Evolutionary conservation across 2,329 filamentous ascomycete species (phyloP), one percentile per base, ranked within the genome.

Genomic region (Xylaria sp.): DNA sequence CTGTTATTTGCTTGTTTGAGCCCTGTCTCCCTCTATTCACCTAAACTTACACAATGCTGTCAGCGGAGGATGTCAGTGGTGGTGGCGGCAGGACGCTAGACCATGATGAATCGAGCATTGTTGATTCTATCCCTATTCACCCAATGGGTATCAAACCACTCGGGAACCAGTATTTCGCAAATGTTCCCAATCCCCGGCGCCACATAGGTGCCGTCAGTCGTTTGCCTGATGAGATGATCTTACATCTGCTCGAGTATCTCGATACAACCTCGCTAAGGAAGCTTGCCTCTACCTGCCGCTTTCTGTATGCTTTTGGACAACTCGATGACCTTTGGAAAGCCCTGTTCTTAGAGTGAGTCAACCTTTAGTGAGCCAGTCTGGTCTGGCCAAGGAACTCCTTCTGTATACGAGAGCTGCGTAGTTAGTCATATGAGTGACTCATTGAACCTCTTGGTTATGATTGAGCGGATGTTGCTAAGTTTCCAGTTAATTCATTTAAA

Each of bases 241-340:
- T 89, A 68, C 81, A 89, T 57, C 74, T 97, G 15, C 78, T 97
- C 64, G 94, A 97, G 75, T 87, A 81, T 70, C 82, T 97, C 47
- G 89, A 94, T 70, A 80, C 85, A 51, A 70, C 76, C 9, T 80
- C 83, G 55, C 79, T 98, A 55, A 77, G 89, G 59, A 78, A 77
- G 7, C 79, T 98, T 43, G 92, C 92, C 8, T 85, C 85, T 58
- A 91, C 93, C 5, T 97, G 94, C 81, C 92, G 88, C 75, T 93
- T 92, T 56, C 79, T 98, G 15, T 94, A 93, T 81, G 94, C 93
- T 1, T 96, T 94, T 74, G 91, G 89, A 57, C 83, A 89, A 52
- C 87, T 87, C 50, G 94, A 97, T 67, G 94, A 98, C 71, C 76
- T 97, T 37, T 98, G 94, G 94, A 94, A 95, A 77, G 78, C 88